Conservation (phyloP, 495 filamentous ascomycete genomes). For the Neurospora discreta region DNA sequence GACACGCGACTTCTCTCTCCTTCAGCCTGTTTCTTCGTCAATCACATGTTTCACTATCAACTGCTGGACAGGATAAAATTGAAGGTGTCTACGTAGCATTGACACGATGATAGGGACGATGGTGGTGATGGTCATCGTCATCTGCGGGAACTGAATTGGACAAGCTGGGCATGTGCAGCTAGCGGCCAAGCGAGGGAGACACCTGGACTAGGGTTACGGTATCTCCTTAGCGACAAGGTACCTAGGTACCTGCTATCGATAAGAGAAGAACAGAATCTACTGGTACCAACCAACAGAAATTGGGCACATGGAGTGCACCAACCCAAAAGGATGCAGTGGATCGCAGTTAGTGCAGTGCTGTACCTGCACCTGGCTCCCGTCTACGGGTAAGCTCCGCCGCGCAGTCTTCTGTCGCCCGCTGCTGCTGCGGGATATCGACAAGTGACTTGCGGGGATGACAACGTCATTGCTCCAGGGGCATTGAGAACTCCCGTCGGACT, state of each 20-base stretch:
- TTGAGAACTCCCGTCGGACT: neutral
- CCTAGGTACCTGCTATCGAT: neutral
- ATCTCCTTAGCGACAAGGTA: neutral
- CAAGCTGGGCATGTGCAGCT: neutral
- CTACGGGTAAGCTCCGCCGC: neutral
- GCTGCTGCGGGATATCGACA: neutral
- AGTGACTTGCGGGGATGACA: neutral
- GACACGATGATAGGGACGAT: neutral
- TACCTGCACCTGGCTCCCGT: neutral
- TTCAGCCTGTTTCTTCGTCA: neutral
- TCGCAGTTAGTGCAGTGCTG: neutral
- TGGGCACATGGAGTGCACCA: neutral
- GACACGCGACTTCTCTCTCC: neutral
- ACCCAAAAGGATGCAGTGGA: neutral
- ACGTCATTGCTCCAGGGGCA: slow-evolving; percentile 2
- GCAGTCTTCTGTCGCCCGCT: neutral
- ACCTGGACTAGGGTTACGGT: neutral
- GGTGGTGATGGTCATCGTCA: neutral
- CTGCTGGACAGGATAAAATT: neutral
- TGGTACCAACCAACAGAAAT: neutral
- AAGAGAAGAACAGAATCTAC: neutral
- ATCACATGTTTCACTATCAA: neutral
- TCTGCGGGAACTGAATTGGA: neutral
- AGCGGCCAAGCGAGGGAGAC: neutral
- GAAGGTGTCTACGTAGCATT: neutral